Evolutionary conservation across 2,329 filamentous ascomycete species (phyloP), one percentile per base, ranked within the genome.

Genomic region (Fusarium humuli): DNA sequence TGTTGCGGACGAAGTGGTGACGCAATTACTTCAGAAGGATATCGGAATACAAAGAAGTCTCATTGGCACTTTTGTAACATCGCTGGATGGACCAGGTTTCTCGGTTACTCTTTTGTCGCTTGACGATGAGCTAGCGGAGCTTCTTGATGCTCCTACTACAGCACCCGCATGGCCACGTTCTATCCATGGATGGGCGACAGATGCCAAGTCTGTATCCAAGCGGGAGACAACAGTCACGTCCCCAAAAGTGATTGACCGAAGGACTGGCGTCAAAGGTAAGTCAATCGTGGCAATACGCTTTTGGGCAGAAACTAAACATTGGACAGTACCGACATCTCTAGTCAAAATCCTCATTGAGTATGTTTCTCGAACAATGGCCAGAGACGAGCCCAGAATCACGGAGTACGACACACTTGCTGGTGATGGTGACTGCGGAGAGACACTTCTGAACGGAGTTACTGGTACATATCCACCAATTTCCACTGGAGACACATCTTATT

Each of bases 371-470:
- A 37, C 34, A 3, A 37, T 7, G 6, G 6, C 34, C 12, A 37
- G 53, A 50, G 23, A 18, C 1, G 89, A 91, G 76, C 88, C 88
- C 0, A 86, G 90, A 61, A 79, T 91, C 45, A 91, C 89, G 1
- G 85, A 81, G 65, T 90, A 86, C 84, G 88, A 91, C 76, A 88
- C 85, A 7, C 77, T 88, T 48, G 87, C 90, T 84, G 88, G 88
- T 37, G 89, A 91, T 71, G 89, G 89, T 13, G 89, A 91, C 78
- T 91, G 89, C 74, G 89, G 89, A 40, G 87, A 91, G 74, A 88
- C 86, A 37, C 34, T 37, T 12, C 34, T 37, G 34, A 37, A 37
- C 0, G 34, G 34, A 3, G 10, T n/a, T 0, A 37, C 18, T 2
- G 34, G 34, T 37, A 37, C 10, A 6, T 37, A 37, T 37, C 34